These are phyloP conservation scores for Pharnaceum exiguum DNA, from an alignment of 148 eudicot genomes.

Conservation along the genomic window DNA sequence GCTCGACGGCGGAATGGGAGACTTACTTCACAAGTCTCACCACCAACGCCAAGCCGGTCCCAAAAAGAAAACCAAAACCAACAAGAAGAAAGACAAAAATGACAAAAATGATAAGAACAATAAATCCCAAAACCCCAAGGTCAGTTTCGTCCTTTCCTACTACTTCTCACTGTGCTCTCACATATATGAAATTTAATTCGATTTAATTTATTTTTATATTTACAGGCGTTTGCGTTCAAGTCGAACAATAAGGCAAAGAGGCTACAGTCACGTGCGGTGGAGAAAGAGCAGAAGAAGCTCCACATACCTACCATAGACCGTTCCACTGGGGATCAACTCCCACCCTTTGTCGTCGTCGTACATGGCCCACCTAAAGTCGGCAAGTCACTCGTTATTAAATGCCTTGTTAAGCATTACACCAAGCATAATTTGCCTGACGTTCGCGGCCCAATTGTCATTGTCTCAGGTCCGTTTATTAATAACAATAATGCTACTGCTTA, in stretches of 20 bases:
- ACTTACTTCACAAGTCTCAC: conserved; percentile 65
- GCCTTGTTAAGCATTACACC: conserved; percentile 80
- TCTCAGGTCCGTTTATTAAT: conserved; percentile 76
- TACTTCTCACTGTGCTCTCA: background rate
- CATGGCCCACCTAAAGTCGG: conserved; percentile 98
- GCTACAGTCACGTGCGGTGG: conserved; percentile 55
- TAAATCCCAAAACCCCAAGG: conserved; percentile 71
- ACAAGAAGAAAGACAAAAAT: conserved; percentile 31
- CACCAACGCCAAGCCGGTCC: conserved; percentile 60
- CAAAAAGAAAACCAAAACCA: conserved; percentile 29
- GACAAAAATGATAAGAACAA: conserved; percentile 21
- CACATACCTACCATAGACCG: conserved; percentile 79
- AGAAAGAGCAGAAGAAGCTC: conserved; percentile 87
- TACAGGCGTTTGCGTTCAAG: conserved; percentile 73
- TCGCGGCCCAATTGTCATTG: conserved; percentile 78
- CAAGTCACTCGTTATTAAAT: conserved; percentile 80
- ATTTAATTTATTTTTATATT: background rate
- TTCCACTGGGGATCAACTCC: conserved; percentile 60
- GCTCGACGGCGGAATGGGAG: no score
- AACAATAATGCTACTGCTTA: background rate
- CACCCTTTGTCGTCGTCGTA: conserved; percentile 82
- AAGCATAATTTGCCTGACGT: conserved; percentile 89
- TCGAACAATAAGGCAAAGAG: conserved; percentile 78
- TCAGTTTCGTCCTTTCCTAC: background rate
- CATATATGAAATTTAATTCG: background rate